A percentile compares a stretch with the other conserved stretches of the same genome.
These are phyloP conservation scores for Pichia sorboxylosa DNA, from an alignment of 1,139 yeast genomes.

Conservation along the genomic window DNA sequence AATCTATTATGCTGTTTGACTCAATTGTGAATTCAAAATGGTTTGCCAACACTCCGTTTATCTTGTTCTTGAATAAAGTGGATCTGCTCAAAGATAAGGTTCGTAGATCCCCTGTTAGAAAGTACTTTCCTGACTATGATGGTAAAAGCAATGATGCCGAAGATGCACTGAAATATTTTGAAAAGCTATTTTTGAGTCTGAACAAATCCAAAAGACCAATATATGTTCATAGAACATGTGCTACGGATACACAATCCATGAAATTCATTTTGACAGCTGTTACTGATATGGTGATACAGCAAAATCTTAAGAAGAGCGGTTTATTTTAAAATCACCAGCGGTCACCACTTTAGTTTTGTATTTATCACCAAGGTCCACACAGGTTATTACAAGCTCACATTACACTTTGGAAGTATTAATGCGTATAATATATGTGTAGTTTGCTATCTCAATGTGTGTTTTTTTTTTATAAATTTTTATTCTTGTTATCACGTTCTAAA, in stretches of 20 bases:
- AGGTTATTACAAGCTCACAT: too few relatives aligned
- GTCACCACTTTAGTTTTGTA: too few relatives aligned
- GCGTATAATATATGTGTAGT: too few relatives aligned
- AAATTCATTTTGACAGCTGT: conserved; percentile 84
- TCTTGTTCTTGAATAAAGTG: conserved; percentile 76
- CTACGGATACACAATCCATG: conserved; percentile 86
- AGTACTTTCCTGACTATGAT: conserved; percentile 61
- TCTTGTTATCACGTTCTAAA: too few relatives aligned
- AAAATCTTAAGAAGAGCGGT: conserved; percentile 75
- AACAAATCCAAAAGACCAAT: conserved; percentile 64
- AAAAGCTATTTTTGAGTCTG: conserved; percentile 46
- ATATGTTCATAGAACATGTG: conserved; percentile 89
- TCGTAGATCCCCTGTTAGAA: conserved; percentile 46
- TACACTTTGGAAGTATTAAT: too few relatives aligned
- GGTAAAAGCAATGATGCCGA: conserved; percentile 55
- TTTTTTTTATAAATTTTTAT: too few relatives aligned
- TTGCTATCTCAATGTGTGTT: too few relatives aligned
- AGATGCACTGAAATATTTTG: conserved; percentile 57
- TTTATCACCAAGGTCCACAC: too few relatives aligned
- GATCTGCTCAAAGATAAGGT: conserved; percentile 73
- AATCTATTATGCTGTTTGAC: conserved; percentile 74
- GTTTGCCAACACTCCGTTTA: conserved; percentile 81
- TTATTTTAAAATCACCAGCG: conserved; percentile 39
- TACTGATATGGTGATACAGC: conserved; percentile 80
- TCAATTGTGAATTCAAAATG: conserved; percentile 76